Evolutionary conservation across 1,284 basidiomycete species (phyloP).

Genomic region (Microbotryum lychnidis-dioicae): DNA sequence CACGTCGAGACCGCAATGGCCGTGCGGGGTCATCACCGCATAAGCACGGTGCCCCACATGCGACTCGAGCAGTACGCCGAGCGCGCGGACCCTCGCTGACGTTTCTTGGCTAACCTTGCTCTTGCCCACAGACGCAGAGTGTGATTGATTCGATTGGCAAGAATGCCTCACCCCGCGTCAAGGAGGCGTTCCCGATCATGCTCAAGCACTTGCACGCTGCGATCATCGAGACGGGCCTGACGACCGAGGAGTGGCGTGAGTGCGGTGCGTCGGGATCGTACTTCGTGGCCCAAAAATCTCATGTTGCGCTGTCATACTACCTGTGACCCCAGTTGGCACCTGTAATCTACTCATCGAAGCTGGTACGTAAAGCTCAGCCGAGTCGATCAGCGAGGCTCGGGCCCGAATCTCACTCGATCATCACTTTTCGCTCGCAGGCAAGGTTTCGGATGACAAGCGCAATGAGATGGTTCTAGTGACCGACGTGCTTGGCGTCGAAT

Average conservation of each 20-base stretch:
- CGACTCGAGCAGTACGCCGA: no score
- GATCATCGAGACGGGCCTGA: slow-evolving; percentile 39
- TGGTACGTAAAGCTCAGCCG: no score
- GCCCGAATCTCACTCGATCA: no score
- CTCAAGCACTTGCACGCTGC: slow-evolving; percentile 38
- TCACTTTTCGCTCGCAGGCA: slow-evolving; percentile 22
- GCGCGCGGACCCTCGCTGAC: slow-evolving; percentile 41
- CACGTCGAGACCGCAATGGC: not conserved
- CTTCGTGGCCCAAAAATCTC: not conserved
- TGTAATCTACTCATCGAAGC: slow-evolving; percentile 41
- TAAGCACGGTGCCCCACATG: slow-evolving; percentile 37
- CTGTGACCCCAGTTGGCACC: slow-evolving; percentile 26
- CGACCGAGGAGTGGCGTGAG: slow-evolving; percentile 39
- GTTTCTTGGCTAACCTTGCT: no score
- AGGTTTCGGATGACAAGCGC: slow-evolving; percentile 40
- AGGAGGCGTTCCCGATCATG: slow-evolving; percentile 38
- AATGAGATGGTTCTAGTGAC: slow-evolving; percentile 43
- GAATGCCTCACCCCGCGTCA: slow-evolving; percentile 39
- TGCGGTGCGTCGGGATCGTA: not conserved
- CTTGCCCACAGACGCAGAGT: no score
- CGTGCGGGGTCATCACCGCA: not conserved
- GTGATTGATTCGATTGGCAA: slow-evolving; percentile 45
- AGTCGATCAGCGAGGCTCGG: no score
- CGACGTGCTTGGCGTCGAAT: slow-evolving; percentile 42
- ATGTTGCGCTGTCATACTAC: not conserved